Evolutionary conservation across 805 yeast genomes (phyloP).

Genomic region (Wickerhamiella dianesei): DNA sequence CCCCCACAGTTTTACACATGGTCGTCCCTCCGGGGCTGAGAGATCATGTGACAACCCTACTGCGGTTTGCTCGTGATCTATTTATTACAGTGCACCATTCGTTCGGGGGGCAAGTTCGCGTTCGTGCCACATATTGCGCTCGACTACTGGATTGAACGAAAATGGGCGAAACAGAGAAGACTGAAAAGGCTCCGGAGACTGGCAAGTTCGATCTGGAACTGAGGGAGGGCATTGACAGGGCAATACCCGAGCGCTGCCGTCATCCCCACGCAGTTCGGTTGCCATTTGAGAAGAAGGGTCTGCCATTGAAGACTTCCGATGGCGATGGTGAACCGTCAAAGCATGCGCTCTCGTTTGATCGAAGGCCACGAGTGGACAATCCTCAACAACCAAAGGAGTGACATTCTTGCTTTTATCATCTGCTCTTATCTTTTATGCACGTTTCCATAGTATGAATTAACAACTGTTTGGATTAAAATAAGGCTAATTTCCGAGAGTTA

Average conservation of each 20-base stretch:
- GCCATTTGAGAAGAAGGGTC: not conserved
- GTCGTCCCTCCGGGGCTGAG: too few species aligned
- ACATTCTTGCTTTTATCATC: too few species aligned
- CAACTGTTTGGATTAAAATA: too few species aligned
- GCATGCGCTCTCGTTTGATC: not conserved
- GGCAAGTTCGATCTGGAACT: not conserved
- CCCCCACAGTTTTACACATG: too few species aligned
- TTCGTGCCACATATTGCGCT: too few species aligned
- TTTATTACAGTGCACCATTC: too few species aligned
- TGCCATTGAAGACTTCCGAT: not conserved
- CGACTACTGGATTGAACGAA: not conserved
- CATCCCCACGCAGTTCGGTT: not conserved
- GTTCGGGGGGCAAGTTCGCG: too few species aligned
- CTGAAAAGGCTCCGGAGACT: not conserved
- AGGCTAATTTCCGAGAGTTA: too few species aligned
- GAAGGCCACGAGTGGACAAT: not conserved
- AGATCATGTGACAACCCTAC: too few species aligned
- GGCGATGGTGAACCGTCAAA: not conserved
- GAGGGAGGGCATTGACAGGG: not conserved
- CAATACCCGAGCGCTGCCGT: not conserved
- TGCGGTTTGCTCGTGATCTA: too few species aligned
- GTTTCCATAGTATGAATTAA: not conserved
- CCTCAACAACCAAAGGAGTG: not conserved
- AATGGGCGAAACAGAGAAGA: not conserved
- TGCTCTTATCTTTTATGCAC: not conserved